phyloP scores from a whole-genome alignment of 345 rosid genomes.

The Melaleuca alternifolia region DNA sequence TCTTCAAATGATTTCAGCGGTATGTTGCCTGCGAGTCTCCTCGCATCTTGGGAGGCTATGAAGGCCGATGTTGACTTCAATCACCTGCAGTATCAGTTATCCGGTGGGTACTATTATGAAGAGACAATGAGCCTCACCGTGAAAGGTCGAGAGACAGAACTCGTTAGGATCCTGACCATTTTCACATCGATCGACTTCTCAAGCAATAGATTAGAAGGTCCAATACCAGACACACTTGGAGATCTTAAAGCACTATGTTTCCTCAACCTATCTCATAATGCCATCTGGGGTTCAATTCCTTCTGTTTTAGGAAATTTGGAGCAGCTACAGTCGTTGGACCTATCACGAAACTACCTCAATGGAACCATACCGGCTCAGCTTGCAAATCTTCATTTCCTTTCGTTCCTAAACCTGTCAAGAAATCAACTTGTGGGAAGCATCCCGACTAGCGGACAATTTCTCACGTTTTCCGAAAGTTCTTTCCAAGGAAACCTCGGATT shows the following conservation, averaged over 20 bases:
- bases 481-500: slow-evolving; percentile 22
- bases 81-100: not conserved
- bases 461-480: slow-evolving; percentile 19
- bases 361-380: slow-evolving; percentile 17
- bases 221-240: slow-evolving; percentile 15
- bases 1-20: slow-evolving; percentile 20
- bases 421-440: slow-evolving; percentile 26
- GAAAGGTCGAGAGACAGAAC: slow-evolving; percentile 25
- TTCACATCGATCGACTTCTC: slow-evolving; percentile 2
- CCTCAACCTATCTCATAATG: slow-evolving; percentile 24
- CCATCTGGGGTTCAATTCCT: not conserved
- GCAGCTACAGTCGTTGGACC: slow-evolving; percentile 9
- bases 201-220: not conserved
- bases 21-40: not conserved
- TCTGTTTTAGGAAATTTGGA: not conserved
- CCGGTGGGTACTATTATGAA: not conserved
- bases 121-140: slow-evolving; percentile 19
- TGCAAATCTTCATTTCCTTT: slow-evolving; percentile 15
- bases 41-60: slow-evolving; percentile 4
- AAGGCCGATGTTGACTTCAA: not conserved
- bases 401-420: slow-evolving; percentile 24
- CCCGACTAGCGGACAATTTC: slow-evolving; percentile 12
- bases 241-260: slow-evolving; percentile 4
- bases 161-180: slow-evolving; percentile 1
- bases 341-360: slow-evolving; percentile 17